Evolutionary conservation across 2,329 filamentous ascomycete species (phyloP), one percentile per base, ranked within the genome.

Genomic region (Penicillium sp.): DNA sequence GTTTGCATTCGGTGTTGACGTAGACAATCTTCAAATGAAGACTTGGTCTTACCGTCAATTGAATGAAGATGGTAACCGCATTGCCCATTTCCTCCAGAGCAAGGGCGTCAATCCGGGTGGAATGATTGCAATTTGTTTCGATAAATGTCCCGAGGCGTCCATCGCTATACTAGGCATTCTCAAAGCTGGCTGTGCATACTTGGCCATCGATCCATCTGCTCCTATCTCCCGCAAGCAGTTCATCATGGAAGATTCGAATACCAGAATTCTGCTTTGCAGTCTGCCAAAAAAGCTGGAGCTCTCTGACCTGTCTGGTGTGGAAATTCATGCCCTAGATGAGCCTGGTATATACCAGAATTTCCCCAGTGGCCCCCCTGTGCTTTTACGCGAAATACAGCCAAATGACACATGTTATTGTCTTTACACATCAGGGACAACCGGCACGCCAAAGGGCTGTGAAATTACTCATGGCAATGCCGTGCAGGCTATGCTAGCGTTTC

Each of bases 381-480:
- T 78, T 29, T 63, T 57, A n/a, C 70, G 71, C 14, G 33, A 63
- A n/a, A 68, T 79, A 35, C 59, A 70, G 1, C 73, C 83, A 5
- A 77, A 82, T 22, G 83, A 87, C 62, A 85, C 86, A 0, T 91
- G 88, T 64, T 96, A 96, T 70, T 93, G 90, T 57, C 80, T 96
- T 1, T 96, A 96, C 71, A 96, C 91, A 0, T 93, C 90, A 3
- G 91, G 91, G 3, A 96, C 91, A 0, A 96, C 91, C 0, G 91
- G 91, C 3, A 90, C 86, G 0, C 91, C 92, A 0, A 96, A 96
- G 66, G 91, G 91, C 2, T 96, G 92, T 63, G 86, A 95, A 57
- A 86, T 97, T 47, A 96, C 90, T 0, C 93, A 97, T 67, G 86
- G 91, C 51, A 97, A 96, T 70, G 86, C 90, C 0, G 89, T 96